Conservation (phyloP, 305 asterid genomes). For the Ajuga reptans region DNA sequence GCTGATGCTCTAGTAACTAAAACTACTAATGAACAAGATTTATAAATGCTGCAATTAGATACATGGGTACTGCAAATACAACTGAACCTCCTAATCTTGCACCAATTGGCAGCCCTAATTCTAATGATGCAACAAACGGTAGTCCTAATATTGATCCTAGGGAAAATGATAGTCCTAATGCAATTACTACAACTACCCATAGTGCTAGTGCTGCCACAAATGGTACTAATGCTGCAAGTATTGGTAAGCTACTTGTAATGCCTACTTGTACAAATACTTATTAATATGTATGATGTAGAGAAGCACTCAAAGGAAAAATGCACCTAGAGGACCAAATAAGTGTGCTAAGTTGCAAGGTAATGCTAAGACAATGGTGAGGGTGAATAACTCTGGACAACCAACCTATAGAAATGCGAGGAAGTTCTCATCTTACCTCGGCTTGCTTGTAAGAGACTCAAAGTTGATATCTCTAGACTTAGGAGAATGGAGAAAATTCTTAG, state of each 20-base stretch:
- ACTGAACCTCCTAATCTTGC: too few relatives aligned
- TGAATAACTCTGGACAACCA: background rate
- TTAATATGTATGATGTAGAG: too few relatives aligned
- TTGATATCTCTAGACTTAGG: background rate
- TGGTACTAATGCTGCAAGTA: background rate
- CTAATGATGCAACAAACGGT: too few relatives aligned
- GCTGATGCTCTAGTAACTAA: too few relatives aligned
- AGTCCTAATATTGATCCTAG: too few relatives aligned
- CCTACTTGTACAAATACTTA: background rate
- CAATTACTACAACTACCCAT: too few relatives aligned
- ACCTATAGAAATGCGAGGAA: background rate
- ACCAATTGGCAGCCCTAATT: too few relatives aligned
- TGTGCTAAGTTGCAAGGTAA: background rate
- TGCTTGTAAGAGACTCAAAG: background rate
- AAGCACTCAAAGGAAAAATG: background rate
- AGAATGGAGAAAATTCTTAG: background rate
- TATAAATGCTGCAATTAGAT: too few relatives aligned
- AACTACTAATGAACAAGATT: too few relatives aligned
- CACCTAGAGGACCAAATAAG: background rate
- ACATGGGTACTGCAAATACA: too few relatives aligned
- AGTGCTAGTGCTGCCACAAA: background rate
- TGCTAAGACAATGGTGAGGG: background rate
- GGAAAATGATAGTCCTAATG: background rate
- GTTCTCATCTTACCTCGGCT: background rate
- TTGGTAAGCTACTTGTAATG: background rate